A percentile compares a stretch with the other conserved stretches of the same genome.
Conservation (phyloP, 345 rosid species). For the Gossypium turneri region DNA sequence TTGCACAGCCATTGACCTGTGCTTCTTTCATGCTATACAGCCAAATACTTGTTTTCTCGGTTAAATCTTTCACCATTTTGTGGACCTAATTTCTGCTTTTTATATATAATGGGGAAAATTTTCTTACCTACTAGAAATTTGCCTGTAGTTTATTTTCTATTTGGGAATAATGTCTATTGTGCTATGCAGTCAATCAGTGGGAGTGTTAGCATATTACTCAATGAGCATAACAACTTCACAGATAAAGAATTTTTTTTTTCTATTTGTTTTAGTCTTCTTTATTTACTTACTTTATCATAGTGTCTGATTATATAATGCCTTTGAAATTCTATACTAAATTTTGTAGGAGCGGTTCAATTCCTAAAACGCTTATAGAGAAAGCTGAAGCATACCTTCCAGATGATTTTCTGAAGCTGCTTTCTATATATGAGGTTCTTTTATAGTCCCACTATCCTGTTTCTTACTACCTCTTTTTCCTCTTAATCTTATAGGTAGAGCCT, state of each 20-base stretch:
- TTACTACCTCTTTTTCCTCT: background rate
- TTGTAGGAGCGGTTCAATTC: slow-evolving; percentile 86
- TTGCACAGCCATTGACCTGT: background rate
- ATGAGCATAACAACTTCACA: background rate
- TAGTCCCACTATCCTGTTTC: slow-evolving; percentile 6
- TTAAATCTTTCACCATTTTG: background rate
- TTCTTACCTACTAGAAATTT: background rate
- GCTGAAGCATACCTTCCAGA: slow-evolving; percentile 76
- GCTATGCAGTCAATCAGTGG: background rate
- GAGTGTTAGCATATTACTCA: background rate
- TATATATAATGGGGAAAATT: background rate
- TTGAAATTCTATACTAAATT: slow-evolving; percentile 20
- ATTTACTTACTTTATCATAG: background rate
- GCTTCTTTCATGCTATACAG: background rate
- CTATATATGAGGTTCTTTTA: slow-evolving; percentile 46
- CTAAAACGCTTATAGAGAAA: slow-evolving; percentile 49
- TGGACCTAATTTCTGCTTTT: background rate
- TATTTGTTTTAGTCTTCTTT: background rate
- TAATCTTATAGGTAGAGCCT: background rate
- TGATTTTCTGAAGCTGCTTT: slow-evolving; percentile 58
- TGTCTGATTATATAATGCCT: background rate
- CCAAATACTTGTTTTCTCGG: background rate
- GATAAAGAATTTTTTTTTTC: background rate
- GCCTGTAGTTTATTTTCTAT: background rate
- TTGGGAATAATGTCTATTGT: background rate